Percentiles rank a stretch among this genome's conserved stretches.
Conservation (phyloP, 2,329 filamentous ascomycete genomes). For the Penicillium sp. region DNA sequence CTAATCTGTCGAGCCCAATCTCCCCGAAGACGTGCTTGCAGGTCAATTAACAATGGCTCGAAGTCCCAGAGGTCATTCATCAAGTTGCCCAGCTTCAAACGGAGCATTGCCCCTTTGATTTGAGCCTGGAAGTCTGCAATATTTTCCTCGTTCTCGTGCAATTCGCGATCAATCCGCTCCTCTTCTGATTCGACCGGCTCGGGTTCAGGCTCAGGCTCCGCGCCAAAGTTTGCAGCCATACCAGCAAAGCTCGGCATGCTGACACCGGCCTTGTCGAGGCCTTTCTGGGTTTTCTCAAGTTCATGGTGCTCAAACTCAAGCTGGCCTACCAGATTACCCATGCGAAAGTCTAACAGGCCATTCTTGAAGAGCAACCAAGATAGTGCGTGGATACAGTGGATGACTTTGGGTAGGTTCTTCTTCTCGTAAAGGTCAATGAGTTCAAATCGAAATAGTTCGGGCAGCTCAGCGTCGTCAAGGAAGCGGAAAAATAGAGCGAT, state of each 20-base stretch:
- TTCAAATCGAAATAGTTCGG: conserved; percentile 94
- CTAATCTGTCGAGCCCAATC: conserved; percentile 80
- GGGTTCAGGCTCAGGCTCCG: conserved; percentile 68
- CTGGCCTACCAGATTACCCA: conserved; percentile 93
- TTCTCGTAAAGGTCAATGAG: conserved; percentile 98
- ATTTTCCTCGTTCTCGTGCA: conserved; percentile 65
- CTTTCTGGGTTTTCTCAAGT: conserved; percentile 92
- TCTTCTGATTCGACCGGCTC: conserved; percentile 78
- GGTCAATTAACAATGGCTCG: conserved; percentile 68
- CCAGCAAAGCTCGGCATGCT: conserved; percentile 97
- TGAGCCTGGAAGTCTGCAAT: conserved; percentile 82
- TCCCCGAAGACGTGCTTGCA: conserved; percentile 82
- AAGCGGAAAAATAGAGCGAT: conserved; percentile 95
- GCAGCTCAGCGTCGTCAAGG: conserved; percentile 82
- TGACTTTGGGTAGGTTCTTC: conserved; percentile 98
- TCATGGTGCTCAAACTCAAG: conserved; percentile 97
- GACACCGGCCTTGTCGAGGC: conserved; percentile 87
- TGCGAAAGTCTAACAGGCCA: conserved; percentile 89
- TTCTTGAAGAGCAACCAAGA: conserved; percentile 97
- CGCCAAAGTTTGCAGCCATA: conserved; percentile 92
- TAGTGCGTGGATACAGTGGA: conserved; percentile 94
- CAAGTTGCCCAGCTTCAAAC: conserved; percentile 67
- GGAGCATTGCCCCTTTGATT: conserved; percentile 70
- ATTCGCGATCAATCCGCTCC: conserved; percentile 74
- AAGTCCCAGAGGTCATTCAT: conserved; percentile 90